A percentile compares a stretch with the other conserved stretches of the same genome.
These are phyloP conservation scores for Tulasnella sp. DNA, from an alignment of 768 basidiomycete species.

Conservation along the genomic window DNA sequence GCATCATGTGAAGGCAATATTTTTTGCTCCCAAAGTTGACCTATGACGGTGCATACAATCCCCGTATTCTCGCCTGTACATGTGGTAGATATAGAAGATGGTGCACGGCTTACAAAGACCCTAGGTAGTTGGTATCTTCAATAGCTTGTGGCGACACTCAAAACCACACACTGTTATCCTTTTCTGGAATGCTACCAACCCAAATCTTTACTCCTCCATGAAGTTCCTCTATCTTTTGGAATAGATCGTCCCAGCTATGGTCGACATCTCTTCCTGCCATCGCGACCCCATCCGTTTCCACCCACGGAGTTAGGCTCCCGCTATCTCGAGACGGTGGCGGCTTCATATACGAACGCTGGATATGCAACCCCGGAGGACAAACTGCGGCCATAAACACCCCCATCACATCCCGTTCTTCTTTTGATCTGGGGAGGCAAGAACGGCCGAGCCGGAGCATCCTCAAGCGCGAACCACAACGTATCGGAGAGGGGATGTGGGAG, in stretches of 20 bases:
- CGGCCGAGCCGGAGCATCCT: background rate
- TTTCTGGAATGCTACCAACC: background rate
- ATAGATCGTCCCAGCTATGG: background rate
- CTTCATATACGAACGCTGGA: background rate
- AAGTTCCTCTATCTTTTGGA: background rate
- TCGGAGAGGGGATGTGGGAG: background rate
- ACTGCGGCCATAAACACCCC: background rate
- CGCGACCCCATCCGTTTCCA: too few relatives aligned
- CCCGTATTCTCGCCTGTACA: background rate
- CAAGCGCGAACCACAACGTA: background rate
- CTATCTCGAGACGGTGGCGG: too few relatives aligned
- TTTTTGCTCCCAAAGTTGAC: too few relatives aligned
- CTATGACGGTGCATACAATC: background rate
- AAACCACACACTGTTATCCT: background rate
- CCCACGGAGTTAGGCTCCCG: too few relatives aligned
- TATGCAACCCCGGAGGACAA: background rate
- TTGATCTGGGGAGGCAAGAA: background rate
- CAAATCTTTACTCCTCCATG: background rate
- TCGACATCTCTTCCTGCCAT: background rate
- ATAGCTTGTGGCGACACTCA: background rate
- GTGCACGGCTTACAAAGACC: background rate
- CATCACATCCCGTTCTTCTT: background rate
- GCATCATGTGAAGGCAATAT: too few relatives aligned
- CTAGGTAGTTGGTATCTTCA: background rate
- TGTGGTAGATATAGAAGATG: background rate